Conservation (phyloP, 2,329 filamentous ascomycete genomes). For the Colletotrichum falcatum region DNA sequence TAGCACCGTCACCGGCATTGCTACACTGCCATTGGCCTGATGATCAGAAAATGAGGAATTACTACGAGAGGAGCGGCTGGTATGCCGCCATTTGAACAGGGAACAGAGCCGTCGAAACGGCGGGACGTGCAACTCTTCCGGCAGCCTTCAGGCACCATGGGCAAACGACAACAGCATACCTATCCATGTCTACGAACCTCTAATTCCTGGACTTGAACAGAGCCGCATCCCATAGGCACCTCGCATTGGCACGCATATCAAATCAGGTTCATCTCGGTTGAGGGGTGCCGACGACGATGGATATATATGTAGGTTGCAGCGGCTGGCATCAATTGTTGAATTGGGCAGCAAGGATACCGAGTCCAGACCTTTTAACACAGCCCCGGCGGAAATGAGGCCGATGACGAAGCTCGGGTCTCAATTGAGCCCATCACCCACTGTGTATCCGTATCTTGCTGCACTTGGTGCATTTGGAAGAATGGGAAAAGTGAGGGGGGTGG, state of each 20-base stretch:
- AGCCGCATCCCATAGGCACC: no score
- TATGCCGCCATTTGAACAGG: background rate
- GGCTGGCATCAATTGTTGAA: background rate
- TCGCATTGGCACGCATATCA: background rate
- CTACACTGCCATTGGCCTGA: no score
- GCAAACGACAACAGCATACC: background rate
- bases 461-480: background rate
- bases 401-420: background rate
- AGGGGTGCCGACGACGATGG: background rate
- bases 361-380: background rate
- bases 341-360: background rate
- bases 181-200: background rate
- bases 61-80: background rate
- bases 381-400: constrained; percentile 13
- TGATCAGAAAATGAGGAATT: background rate
- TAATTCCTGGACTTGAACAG: background rate
- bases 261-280: constrained; percentile 12
- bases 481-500: background rate
- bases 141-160: constrained; percentile 2
- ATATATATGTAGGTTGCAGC: background rate
- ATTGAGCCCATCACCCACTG: background rate
- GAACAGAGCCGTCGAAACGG: constrained; percentile 29
- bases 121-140: constrained; percentile 23
- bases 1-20: background rate
- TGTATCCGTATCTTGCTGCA: background rate